Base-by-base conservation (phyloP, 2,329 filamentous ascomycete genomes). In the Fusarium stilboides region DNA sequence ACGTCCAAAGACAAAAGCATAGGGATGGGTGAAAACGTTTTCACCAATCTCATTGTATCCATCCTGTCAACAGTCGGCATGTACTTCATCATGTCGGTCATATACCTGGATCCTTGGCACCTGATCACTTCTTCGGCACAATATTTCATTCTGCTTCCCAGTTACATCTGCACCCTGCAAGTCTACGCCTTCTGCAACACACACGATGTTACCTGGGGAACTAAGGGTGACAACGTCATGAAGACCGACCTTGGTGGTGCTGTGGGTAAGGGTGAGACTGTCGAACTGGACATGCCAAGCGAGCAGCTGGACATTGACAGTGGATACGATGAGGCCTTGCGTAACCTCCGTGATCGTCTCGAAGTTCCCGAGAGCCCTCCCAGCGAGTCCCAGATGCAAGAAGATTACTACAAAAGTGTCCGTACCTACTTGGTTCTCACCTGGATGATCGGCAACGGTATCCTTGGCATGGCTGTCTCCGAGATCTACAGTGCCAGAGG, bases 81-180 rank as follows among this genome's bases (percentile, higher is more conserved):
- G 39, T 99, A 98, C 86, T 96, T 99, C 83, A 80, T 97, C 81
- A 97, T 97, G 91, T 96, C 92, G 24, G 94, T 99, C 82, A 82
- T 99, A 64, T 99, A 99, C 81, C 88, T 99, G 46, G 97, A 99
- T 74, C 96, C 96, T 0, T 99, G 96, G 96, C 96, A 99, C 84
- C 96, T 99, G 92, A 92, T 99, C 82, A 99, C 96, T 14, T 95
- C 91, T 1, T 90, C 93, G 0, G 88, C 86, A 1, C 94, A 98
- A 79, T 99, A 99, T 84, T 98, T 99, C 78, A 87, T 94, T 46
- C 89, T 99, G 26, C 86, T 99, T 36, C 96, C 96, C 0, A 91
- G 87, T 39, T 99, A 98, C 83, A 97, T 99, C 80, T 98, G 96
- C 84, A 98, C 94, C 0, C 87, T 99, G 4, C 96, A 99, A 80